Evolutionary conservation across 768 basidiomycete species (phyloP), one percentile per base, ranked within the genome.

Genomic region (Tricholoma bakamatsutake): DNA sequence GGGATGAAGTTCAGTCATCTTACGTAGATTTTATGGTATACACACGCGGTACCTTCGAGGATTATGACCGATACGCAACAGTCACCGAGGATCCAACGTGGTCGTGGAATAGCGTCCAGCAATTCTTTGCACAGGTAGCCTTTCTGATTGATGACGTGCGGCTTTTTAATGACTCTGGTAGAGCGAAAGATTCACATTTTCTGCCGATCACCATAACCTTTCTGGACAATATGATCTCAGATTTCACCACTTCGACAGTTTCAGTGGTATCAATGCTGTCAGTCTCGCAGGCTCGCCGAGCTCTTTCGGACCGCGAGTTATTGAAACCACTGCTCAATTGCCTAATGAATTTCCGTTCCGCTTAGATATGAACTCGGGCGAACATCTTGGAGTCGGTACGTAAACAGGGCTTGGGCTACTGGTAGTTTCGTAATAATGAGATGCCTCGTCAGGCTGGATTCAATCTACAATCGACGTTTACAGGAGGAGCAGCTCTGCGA

Each of bases 21-120:
- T 17, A 43, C 27, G 6, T 4, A 61, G 57, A 61, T n/a, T 57
- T 57, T 52, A 54, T 61, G 8, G 57, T 57, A 5, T 70, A 66
- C 52, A 66, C 62, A 12, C 62, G 69, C 46, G 69, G 70, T 12
- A 61, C 67, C 7, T 54, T 54, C 13, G 67, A 69, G n/a, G 71
- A 72, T 43, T 72, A 60, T 17, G 62, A 72, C 54, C 59, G 61
- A 4, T 68, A 60, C 18, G 70, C 71, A 7, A 57, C 42, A 1
- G 53, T 66, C 8, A 64, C 69, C 8, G 65, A 63, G 6, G 69
- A 71, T 51, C 24, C 57, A 12, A 66, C 67, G 2, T 71, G 69
- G 70, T 66, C 67, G 7, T 71, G 69, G 69, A 56, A 65, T 28
- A 52, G 33, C 0, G 3, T 35, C 13, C 34, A 35, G 8, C 34